Evolutionary conservation across 805 yeast genomes (phyloP), one percentile per base, ranked within the genome.

Genomic region (Brettanomyces sp.): DNA sequence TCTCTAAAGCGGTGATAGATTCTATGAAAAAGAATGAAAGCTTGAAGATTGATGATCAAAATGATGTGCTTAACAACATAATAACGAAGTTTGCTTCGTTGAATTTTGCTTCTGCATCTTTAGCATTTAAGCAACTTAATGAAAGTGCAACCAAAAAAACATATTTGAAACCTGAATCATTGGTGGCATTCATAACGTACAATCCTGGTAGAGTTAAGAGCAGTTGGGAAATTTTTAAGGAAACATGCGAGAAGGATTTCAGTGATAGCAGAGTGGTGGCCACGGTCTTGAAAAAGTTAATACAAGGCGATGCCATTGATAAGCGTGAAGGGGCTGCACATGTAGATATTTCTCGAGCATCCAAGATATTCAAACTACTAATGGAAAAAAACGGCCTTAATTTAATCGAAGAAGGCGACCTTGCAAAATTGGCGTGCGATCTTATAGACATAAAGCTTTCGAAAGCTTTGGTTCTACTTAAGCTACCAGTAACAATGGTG

Each of bases 161-260:
- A 8, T 41, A 45, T 9, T 14, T 57, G 5, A 37, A 47, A 4
- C 18, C 42, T 11, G 45, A 36, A 6, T 49, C 67, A 0, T 43
- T 58, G 8, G 41, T 49, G 18, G 59, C 63, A 39, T 40, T 62
- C 2, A 52, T 66, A n/a, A 55, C 53, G 47, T 50, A 60, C 35
- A 66, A 66, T 49, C 68, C 71, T 1, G 69, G 68, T 8, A 55
- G 71, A 46, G 66, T 64, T 14, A 51, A 50, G 34, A 52, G 65
- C 11, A 57, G 61, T 38, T 65, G 60, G 59, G 67, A 64, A 43
- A 33, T 65, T 12, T 64, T 45, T 41, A 46, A 54, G 8, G 45
- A 49, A 13, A 46, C 47, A 9, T 46, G 46, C 28, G 48, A 48
- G 18, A 32, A 42, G 5, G 33, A 41, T 5, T 18, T 41, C 5